phyloP scores from a whole-genome alignment of 2,329 filamentous ascomycete species.

The Aspergillus chevalieri region DNA sequence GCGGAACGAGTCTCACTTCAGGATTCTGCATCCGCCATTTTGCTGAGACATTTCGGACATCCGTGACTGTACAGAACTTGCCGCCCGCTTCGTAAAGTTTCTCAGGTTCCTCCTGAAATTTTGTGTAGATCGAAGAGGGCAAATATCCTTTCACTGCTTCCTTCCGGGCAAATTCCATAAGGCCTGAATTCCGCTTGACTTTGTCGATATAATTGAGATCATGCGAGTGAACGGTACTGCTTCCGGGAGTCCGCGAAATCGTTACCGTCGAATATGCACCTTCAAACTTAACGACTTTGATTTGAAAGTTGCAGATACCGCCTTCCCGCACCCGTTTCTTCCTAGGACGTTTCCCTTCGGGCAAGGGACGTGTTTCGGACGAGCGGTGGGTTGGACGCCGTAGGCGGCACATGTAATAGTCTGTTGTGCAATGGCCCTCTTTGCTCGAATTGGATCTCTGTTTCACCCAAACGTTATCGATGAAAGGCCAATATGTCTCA shows the following conservation, averaged over 20 bases:
- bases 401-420: conserved; percentile 45
- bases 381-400: conserved; percentile 35
- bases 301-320: conserved; percentile 42
- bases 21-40: conserved; percentile 44
- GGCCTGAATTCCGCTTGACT: conserved; percentile 43
- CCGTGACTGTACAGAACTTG: conserved; percentile 41
- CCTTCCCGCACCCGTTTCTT: conserved; percentile 42
- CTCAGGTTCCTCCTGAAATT: conserved; percentile 41
- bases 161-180: conserved; percentile 42
- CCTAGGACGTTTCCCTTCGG: conserved; percentile 41
- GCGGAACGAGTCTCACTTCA: conserved; percentile 37
- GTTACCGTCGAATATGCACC: conserved; percentile 40
- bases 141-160: conserved; percentile 44
- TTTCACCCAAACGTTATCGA: conserved; percentile 48
- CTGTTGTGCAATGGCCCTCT: conserved; percentile 37
- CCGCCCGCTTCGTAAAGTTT: conserved; percentile 41
- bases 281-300: conserved; percentile 42
- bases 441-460: conserved; percentile 38
- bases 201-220: conserved; percentile 44
- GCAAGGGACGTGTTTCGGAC: conserved; percentile 35
- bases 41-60: conserved; percentile 44
- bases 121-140: conserved; percentile 44
- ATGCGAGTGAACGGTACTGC: conserved; percentile 38
- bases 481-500: conserved; percentile 44
- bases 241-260: conserved; percentile 37